phyloP scores from a whole-genome alignment of 176 grass and related monocot genomes.

The Cenchrus americanus region DNA sequence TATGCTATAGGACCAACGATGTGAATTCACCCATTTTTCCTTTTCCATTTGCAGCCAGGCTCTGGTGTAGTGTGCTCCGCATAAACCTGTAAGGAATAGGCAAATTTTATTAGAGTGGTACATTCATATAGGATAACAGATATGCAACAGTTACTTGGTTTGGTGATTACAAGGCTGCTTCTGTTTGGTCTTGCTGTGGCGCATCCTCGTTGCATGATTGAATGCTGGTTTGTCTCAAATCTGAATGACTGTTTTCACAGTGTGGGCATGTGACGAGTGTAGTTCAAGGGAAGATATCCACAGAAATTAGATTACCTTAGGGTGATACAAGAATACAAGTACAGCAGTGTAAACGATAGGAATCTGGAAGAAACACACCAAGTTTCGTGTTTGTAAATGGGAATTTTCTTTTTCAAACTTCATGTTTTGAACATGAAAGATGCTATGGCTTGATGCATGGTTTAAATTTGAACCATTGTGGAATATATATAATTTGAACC shows the following conservation, averaged over 20 bases:
- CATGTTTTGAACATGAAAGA: not conserved
- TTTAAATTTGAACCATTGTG: not conserved
- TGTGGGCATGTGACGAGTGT: not conserved
- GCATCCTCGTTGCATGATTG: not conserved
- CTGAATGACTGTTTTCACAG: not conserved
- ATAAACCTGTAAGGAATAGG: conserved; percentile 12
- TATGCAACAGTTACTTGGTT: conserved; percentile 1
- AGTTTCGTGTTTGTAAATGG: not conserved
- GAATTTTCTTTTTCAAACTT: not conserved
- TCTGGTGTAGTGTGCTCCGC: conserved; percentile 41
- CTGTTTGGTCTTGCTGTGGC: not conserved
- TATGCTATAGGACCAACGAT: not conserved
- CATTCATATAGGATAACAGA: conserved; percentile 11
- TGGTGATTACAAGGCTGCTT: not conserved
- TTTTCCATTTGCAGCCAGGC: conserved; percentile 40
- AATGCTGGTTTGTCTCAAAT: not conserved
- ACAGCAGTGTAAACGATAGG: not conserved
- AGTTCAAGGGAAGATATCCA: not conserved
- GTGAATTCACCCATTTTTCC: not conserved
- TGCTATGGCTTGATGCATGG: not conserved
- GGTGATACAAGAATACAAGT: not conserved
- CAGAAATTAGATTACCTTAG: not conserved
- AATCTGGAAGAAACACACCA: not conserved
- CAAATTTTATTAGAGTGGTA: not conserved
- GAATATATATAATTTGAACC: too few relatives aligned